phyloP scores from a whole-genome alignment of 306 rosid genomes.

The Cercis canadensis region DNA sequence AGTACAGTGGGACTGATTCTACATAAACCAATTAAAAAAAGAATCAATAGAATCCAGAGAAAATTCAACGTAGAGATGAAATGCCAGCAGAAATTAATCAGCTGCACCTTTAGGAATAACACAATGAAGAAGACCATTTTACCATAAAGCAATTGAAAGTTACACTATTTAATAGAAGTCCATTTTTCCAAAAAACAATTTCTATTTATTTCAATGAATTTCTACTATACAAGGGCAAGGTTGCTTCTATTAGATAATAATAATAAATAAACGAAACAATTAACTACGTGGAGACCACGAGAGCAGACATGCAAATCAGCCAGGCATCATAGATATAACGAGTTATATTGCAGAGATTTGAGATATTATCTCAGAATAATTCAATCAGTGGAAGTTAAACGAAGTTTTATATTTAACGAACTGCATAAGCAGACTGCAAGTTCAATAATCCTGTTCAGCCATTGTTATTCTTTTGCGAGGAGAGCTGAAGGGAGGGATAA shows the following conservation, averaged over 20 bases:
- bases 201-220: no score
- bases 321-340: not conserved
- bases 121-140: slow-evolving; percentile 14
- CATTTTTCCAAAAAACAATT: slow-evolving; percentile 26
- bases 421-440: no score
- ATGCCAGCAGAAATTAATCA: slow-evolving; percentile 9
- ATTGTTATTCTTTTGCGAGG: no score
- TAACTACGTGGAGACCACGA: slow-evolving; percentile 3
- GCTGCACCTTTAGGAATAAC: slow-evolving; percentile 18
- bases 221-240: no score
- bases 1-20: slow-evolving; percentile 81
- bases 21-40: slow-evolving; percentile 35
- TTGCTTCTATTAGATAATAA: no score
- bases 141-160: not conserved
- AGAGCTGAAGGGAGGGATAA: no score
- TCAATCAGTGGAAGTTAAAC: not conserved
- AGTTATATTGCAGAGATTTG: not conserved
- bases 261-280: not conserved
- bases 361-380: not conserved
- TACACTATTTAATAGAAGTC: slow-evolving; percentile 22
- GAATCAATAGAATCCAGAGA: slow-evolving; percentile 18
- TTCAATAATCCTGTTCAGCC: no score
- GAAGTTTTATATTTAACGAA: no score
- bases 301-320: slow-evolving; percentile 10
- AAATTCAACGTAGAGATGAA: slow-evolving; percentile 10